Percentiles rank a stretch among this genome's conserved stretches.
Evolutionary conservation across 305 asterid genomes (phyloP).

Genomic region (Withania somnifera): DNA sequence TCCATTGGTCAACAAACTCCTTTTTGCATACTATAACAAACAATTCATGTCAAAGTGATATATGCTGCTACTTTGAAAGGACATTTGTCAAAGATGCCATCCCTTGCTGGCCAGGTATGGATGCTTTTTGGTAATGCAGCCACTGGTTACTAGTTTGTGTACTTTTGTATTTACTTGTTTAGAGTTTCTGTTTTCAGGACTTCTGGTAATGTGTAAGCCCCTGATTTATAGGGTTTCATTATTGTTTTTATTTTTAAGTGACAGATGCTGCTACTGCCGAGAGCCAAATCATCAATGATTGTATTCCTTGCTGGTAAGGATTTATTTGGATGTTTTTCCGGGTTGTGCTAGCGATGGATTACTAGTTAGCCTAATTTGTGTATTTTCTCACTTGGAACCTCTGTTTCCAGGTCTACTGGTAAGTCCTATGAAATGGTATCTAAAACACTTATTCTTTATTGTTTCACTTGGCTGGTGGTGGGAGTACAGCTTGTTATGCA

Average conservation of each 20-base stretch:
- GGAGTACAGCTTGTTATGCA: neutral
- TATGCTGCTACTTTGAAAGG: neutral
- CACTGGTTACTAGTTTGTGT: neutral
- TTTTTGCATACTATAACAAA: neutral
- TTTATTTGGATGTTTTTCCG: neutral
- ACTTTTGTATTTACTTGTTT: neutral
- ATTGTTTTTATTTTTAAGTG: neutral
- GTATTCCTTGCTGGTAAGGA: neutral
- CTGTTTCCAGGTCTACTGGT: neutral
- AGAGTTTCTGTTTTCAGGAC: neutral
- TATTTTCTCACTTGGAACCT: neutral
- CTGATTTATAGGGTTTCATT: neutral
- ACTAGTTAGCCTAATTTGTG: neutral
- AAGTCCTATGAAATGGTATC: neutral
- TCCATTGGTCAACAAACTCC: neutral
- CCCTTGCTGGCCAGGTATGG: neutral
- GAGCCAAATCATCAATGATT: neutral
- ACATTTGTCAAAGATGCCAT: neutral
- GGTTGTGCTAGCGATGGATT: neutral
- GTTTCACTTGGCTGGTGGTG: neutral
- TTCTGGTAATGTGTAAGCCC: neutral
- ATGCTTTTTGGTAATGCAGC: neutral
- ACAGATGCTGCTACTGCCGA: neutral
- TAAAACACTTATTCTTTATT: neutral
- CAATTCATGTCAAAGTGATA: neutral